A percentile compares a stretch with the other conserved stretches of the same genome.
These are phyloP conservation scores for Neonectria magnoliae DNA, from an alignment of 2,329 filamentous ascomycete genomes.

Conservation along the genomic window DNA sequence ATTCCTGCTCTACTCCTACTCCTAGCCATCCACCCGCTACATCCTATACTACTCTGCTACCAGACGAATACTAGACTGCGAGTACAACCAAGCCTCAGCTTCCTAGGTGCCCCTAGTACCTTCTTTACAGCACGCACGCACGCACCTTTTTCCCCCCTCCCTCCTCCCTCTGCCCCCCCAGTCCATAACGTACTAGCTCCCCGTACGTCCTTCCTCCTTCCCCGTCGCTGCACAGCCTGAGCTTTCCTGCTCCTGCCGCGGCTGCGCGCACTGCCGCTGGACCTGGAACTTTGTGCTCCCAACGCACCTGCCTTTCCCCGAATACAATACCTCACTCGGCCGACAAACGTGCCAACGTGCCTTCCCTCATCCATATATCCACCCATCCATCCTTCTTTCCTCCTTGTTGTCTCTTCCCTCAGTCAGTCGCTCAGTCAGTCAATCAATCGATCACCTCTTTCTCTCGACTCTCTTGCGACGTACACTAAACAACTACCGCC, in stretches of 20 bases:
- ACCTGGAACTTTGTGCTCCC: not conserved
- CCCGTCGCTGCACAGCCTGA: not conserved
- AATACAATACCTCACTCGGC: not conserved
- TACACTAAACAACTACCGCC: not conserved
- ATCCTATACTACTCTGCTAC: too few species aligned
- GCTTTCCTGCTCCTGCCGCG: not conserved
- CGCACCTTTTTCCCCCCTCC: conserved; percentile 1
- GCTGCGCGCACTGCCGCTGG: not conserved
- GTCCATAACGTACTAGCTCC: not conserved
- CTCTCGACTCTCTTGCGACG: not conserved
- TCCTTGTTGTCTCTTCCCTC: conserved; percentile 8
- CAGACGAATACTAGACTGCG: not conserved
- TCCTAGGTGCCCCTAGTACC: not conserved
- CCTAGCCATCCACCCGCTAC: too few species aligned
- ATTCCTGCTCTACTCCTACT: too few species aligned
- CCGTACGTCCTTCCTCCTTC: conserved; percentile 3
- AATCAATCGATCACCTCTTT: not conserved
- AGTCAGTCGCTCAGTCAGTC: not conserved
- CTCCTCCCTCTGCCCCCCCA: not conserved
- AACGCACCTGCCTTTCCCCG: not conserved
- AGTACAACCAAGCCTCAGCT: not conserved
- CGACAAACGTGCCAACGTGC: not conserved
- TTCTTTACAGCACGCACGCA: not conserved
- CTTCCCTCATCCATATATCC: not conserved
- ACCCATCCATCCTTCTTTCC: not conserved